phyloP scores from a whole-genome alignment of 2,329 filamentous ascomycete species.

The Xylaria sp. region DNA sequence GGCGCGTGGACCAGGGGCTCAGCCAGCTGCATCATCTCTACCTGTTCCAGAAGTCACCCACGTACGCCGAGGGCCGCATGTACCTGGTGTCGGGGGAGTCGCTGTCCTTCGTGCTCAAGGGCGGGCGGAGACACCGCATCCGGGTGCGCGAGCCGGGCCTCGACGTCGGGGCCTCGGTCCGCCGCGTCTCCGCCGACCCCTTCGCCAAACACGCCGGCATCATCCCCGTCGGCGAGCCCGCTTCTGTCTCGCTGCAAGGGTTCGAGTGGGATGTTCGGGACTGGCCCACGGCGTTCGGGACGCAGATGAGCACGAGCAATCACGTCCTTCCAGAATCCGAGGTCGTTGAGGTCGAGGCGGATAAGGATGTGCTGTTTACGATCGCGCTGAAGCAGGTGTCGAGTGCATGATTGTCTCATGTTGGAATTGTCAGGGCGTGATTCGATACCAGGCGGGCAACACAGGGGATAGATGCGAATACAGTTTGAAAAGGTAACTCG shows the following conservation, averaged over 20 bases:
- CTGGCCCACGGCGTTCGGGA: slow-evolving; percentile 82
- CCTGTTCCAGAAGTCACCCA: slow-evolving; percentile 62
- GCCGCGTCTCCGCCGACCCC: slow-evolving; percentile 48
- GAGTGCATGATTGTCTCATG: not conserved
- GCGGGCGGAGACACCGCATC: slow-evolving; percentile 67
- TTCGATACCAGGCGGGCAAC: not conserved
- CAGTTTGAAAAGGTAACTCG: not conserved
- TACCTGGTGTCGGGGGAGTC: slow-evolving; percentile 85
- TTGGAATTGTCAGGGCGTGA: not conserved
- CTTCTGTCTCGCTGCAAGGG: slow-evolving; percentile 80
- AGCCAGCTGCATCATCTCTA: slow-evolving; percentile 89
- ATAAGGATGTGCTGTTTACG: slow-evolving; percentile 76
- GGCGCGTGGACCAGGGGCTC: slow-evolving; percentile 91
- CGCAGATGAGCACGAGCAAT: slow-evolving; percentile 82
- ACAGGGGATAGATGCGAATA: not conserved
- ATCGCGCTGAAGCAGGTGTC: slow-evolving; percentile 64
- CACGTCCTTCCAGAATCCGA: slow-evolving; percentile 70
- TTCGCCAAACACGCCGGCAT: slow-evolving; percentile 88
- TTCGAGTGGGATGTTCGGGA: slow-evolving; percentile 90
- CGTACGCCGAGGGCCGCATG: slow-evolving; percentile 65
- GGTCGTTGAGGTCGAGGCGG: slow-evolving; percentile 70
- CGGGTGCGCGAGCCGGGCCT: slow-evolving; percentile 61
- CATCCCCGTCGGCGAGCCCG: slow-evolving; percentile 81
- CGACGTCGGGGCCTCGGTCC: slow-evolving; percentile 11
- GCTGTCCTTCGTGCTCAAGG: slow-evolving; percentile 81